Evolutionary conservation across 148 eudicot species (phyloP).

Genomic region (Vaccinium corymbosum): DNA sequence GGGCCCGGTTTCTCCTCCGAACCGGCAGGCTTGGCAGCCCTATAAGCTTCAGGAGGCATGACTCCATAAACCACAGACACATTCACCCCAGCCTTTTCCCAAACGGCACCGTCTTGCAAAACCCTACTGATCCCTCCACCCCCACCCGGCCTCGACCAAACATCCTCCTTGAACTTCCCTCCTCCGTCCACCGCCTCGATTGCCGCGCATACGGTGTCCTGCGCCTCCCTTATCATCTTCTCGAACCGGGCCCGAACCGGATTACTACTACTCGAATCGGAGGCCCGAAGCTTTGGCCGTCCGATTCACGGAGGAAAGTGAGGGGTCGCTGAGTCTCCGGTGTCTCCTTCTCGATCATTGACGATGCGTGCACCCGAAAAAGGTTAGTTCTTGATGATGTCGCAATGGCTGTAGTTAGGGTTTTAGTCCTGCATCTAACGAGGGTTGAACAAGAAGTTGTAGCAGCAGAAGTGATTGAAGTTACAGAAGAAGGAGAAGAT

Average conservation of each 20-base stretch:
- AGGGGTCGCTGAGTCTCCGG: slow-evolving; percentile 61
- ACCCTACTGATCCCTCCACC: slow-evolving; percentile 98
- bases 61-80: slow-evolving; percentile 83
- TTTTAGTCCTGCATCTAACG: not conserved
- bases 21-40: slow-evolving; percentile 73
- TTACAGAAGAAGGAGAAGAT: not conserved
- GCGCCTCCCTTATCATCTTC: slow-evolving; percentile 81
- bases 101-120: slow-evolving; percentile 77
- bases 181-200: slow-evolving; percentile 77
- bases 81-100: slow-evolving; percentile 92
- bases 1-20: slow-evolving; percentile 62
- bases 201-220: slow-evolving; percentile 65
- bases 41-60: slow-evolving; percentile 96
- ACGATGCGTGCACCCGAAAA: not conserved
- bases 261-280: not conserved
- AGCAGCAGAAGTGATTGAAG: not conserved
- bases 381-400: not conserved
- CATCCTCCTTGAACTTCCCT: slow-evolving; percentile 77
- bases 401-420: not conserved
- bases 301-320: slow-evolving; percentile 65
- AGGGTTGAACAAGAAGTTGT: not conserved
- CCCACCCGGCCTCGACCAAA: slow-evolving; percentile 89
- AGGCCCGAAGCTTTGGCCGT: slow-evolving; percentile 21
- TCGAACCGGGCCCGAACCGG: slow-evolving; percentile 68
- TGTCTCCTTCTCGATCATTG: slow-evolving; percentile 63